Percentiles rank a stretch among this genome's conserved stretches.
phyloP scores from a whole-genome alignment of 805 yeast species.

The Saturnispora ahearnii region DNA sequence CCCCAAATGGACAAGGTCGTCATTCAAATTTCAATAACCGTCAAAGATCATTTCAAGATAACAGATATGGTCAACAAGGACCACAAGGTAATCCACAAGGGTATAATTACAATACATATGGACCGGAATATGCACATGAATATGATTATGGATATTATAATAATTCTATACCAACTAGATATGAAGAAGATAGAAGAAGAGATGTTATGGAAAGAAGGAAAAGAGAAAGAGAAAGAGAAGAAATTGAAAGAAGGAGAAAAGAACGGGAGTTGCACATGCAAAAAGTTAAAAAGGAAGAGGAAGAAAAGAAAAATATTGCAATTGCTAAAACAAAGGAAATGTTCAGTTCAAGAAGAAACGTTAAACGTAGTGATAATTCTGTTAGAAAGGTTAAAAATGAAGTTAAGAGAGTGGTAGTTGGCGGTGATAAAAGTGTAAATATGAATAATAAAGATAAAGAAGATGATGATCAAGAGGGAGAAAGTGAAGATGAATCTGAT shows the following conservation, averaged over 20 bases:
- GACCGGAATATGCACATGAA: background rate
- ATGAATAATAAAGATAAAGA: background rate
- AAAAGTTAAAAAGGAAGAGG: background rate
- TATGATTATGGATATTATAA: conserved; percentile 7
- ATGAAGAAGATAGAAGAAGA: conserved; percentile 5
- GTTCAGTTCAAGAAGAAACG: conserved; percentile 6
- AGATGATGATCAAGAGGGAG: conserved; percentile 47
- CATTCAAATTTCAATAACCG: background rate
- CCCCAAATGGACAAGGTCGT: background rate
- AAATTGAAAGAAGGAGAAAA: background rate
- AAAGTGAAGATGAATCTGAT: conserved; percentile 33
- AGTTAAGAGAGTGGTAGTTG: background rate
- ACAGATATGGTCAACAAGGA: background rate
- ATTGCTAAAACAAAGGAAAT: conserved; percentile 7
- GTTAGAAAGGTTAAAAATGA: conserved; percentile 1
- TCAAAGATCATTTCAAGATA: background rate
- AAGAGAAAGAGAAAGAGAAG: background rate
- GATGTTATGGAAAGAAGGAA: background rate
- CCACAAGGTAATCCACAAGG: background rate
- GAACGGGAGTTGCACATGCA: background rate
- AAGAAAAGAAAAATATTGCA: conserved; percentile 1
- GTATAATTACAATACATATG: background rate
- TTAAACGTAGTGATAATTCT: background rate
- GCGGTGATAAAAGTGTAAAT: background rate
- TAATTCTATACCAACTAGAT: conserved; percentile 1